Evolutionary conservation across 768 basidiomycete genomes (phyloP), one percentile per base, ranked within the genome.

Genomic region (Lactarius trivialis): DNA sequence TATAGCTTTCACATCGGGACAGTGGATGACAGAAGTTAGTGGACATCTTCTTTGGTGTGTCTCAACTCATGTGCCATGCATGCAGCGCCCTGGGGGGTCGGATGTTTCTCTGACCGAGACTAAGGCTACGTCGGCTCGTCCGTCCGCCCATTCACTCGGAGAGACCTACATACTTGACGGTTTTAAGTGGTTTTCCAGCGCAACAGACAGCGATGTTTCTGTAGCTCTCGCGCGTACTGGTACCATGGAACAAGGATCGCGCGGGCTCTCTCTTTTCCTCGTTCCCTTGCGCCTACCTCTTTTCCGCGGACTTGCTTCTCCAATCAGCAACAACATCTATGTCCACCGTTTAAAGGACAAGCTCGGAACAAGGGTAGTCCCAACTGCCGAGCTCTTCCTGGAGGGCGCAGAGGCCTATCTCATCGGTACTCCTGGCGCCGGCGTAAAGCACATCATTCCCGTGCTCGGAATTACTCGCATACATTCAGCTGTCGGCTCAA

Each of bases 181-280:
- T 3, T 82, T 90, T 71, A 91, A 90, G 73, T 91, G 89, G 89
- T 91, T 91, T 72, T 89, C 89, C 17, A 88, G 86, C 67, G 90
- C 90, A 1, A 88, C 88, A 0, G 90, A 91, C 67, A 83, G 85
- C 65, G 76, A 91, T 62, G 75, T 90, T 9, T 80, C 88, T 0
- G 77, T 91, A 28, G 88, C 86, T 1, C 75, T 91, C 6, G 90
- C 88, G 6, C 85, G 89, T 39, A 90, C 89, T 1, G 88, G 86
- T 0, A 71, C 81, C 0, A 61, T 70, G 30, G 66, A 75, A 53
- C 72, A 76, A 14, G 88, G 89, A 7, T 85, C 88, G 0, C 80
- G 83, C 9, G 81, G 81, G 0, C 79, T 91, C 14, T 90, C 88
- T 1, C 82, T 91, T 39, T 91, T 91, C 74, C 77, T 91, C 33